These are phyloP conservation scores for Clitopilus passeckerianus DNA, from an alignment of 768 basidiomycete genomes.

Conservation along the genomic window DNA sequence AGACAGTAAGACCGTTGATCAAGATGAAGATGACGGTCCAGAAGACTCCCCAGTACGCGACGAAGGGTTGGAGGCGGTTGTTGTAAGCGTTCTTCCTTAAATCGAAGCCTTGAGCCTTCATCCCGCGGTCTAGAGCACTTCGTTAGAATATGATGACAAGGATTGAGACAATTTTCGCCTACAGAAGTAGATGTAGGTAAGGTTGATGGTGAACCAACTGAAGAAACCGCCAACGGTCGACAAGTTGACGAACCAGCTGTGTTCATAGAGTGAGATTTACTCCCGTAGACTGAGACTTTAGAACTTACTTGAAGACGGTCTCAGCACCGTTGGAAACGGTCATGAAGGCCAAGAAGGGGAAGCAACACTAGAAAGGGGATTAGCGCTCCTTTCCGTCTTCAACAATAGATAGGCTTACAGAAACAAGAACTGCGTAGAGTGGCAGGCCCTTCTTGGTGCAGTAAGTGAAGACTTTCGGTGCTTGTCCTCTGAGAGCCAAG, in stretches of 20 bases:
- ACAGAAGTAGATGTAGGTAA: constrained; percentile 74
- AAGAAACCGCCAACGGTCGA: constrained; percentile 65
- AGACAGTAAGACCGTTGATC: constrained; percentile 49
- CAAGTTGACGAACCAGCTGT: constrained; percentile 67
- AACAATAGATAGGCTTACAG: constrained; percentile 19
- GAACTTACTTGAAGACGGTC: constrained; percentile 50
- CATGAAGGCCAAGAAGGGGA: constrained; percentile 61
- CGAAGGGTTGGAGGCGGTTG: constrained; percentile 58
- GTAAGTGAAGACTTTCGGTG: constrained; percentile 34
- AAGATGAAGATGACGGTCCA: constrained; percentile 61
- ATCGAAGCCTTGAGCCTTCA: constrained; percentile 61
- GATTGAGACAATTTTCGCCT: constrained; percentile 16
- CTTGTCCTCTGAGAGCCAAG: constrained; percentile 47
- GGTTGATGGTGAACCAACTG: constrained; percentile 61
- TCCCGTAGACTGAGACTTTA: background rate
- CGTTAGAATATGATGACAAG: background rate
- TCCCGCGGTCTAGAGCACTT: constrained; percentile 44
- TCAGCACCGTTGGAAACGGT: constrained; percentile 49
- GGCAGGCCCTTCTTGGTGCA: constrained; percentile 48
- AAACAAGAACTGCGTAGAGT: constrained; percentile 28
- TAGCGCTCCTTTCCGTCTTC: background rate
- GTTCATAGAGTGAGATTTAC: constrained; percentile 3
- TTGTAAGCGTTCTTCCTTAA: constrained; percentile 58
- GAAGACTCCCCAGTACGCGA: constrained; percentile 66
- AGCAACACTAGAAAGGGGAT: constrained; percentile 22